Percentiles rank a stretch among this genome's conserved stretches.
Evolutionary conservation across 2,329 filamentous ascomycete species (phyloP).

Genomic region (Scleromitrula shiraiana): DNA sequence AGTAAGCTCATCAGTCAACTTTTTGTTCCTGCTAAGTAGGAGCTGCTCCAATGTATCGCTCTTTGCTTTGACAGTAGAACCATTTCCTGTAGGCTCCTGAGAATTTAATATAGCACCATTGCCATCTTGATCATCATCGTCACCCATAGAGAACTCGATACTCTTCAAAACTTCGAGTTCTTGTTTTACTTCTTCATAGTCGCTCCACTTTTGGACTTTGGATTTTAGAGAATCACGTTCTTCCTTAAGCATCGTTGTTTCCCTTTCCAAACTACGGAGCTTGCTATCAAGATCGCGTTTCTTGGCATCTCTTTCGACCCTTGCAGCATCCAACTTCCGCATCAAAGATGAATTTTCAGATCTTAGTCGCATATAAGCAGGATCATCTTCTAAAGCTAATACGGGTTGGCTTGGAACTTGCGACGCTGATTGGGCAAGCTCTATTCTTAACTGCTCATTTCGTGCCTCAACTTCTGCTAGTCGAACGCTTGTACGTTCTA

Average conservation of each 20-base stretch:
- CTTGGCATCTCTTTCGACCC: slow-evolving; percentile 76
- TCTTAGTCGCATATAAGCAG: slow-evolving; percentile 75
- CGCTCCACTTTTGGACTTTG: slow-evolving; percentile 81
- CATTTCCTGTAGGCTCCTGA: slow-evolving; percentile 35
- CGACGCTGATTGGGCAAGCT: slow-evolving; percentile 83
- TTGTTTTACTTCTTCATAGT: slow-evolving; percentile 94
- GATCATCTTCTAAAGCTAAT: slow-evolving; percentile 74
- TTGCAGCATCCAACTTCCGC: slow-evolving; percentile 74
- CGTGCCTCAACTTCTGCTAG: slow-evolving; percentile 87
- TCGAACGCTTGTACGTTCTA: slow-evolving; percentile 80
- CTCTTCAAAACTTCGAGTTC: slow-evolving; percentile 96
- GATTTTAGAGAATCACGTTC: slow-evolving; percentile 73
- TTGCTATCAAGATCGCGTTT: slow-evolving; percentile 69
- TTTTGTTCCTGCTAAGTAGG: slow-evolving; percentile 88
- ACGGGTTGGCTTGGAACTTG: slow-evolving; percentile 53
- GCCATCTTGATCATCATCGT: slow-evolving; percentile 60
- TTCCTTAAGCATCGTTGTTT: slow-evolving; percentile 63
- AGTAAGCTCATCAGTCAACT: slow-evolving; percentile 87
- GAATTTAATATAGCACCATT: slow-evolving; percentile 26
- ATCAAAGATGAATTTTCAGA: slow-evolving; percentile 91
- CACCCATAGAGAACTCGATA: slow-evolving; percentile 90
- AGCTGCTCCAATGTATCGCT: slow-evolving; percentile 86
- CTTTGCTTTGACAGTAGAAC: slow-evolving; percentile 46
- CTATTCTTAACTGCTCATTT: slow-evolving; percentile 86
- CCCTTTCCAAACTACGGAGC: slow-evolving; percentile 71